Evolutionary conservation across 2,329 filamentous ascomycete species (phyloP), one percentile per base, ranked within the genome.

Genomic region (Trichophyton benhamiae): DNA sequence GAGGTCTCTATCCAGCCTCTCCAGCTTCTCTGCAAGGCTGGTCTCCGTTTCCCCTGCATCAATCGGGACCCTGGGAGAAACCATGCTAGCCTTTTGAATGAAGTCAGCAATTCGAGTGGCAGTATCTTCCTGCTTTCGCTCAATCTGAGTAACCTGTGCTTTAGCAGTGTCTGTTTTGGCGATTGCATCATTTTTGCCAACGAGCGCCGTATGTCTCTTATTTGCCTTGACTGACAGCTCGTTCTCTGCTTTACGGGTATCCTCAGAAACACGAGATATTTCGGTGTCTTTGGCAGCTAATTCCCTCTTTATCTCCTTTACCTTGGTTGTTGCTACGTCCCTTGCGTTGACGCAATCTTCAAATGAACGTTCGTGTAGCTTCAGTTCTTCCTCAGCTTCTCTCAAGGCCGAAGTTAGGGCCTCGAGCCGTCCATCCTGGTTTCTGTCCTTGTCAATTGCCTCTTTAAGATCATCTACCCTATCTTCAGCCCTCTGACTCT

Each of bases 391-490:
- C 70, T 82, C 72, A 68, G 69, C 84, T 6, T 85, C 82, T 61
- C 77, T 74, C 0, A 95, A 78, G 57, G 83, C 77, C 15, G 77
- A 72, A 60, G 81, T 81, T 1, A 90, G 76, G 11, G 76, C 75
- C 53, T 84, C 80, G 0, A 92, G 76, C 59, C 80, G 80, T 57
- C 83, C 85, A 68, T 90, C 89, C 60, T 84, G 83, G 2, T 87
- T 78, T 58, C 74, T 76, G 61, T 82, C 79, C 61, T 75, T 76
- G 20, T 83, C 82, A 49, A 85, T 76, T 11, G 81, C 86, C 63
- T 88, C 79, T 64, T 89, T 85, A 44, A 95, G 78, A 52, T 84
- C 82, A 60, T 83, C 82, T 36, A 87, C 78, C 5, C 78, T 76
- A 59, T 86, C 84, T 59, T 87, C 81, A 5, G 85, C 82, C 59